A percentile compares a stretch with the other conserved stretches of the same genome.
Conservation (phyloP, 1,284 basidiomycete species). For the Cutaneotrichosporon cyanovorans region DNA sequence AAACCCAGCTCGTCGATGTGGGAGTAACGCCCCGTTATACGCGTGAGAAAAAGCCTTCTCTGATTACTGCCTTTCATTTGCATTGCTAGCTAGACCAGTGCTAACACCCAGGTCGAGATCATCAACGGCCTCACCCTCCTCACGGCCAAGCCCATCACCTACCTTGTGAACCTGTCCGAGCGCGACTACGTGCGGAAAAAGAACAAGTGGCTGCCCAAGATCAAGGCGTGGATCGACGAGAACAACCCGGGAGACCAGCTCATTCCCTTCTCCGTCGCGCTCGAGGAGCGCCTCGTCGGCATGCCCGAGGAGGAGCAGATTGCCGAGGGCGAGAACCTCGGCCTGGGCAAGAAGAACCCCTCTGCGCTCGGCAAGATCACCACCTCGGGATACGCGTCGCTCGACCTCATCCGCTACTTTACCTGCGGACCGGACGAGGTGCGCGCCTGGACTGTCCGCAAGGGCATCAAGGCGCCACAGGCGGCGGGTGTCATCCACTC, state of each 20-base stretch:
- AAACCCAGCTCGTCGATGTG: constrained; percentile 65
- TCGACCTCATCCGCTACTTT: constrained; percentile 93
- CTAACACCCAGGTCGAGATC: constrained; percentile 69
- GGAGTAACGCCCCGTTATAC: constrained; percentile 61
- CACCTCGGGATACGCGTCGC: constrained; percentile 75
- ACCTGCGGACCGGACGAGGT: constrained; percentile 96
- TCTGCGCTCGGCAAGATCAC: constrained; percentile 85
- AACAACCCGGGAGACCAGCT: constrained; percentile 93
- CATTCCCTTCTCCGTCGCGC: constrained; percentile 93
- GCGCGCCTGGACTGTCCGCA: constrained; percentile 93
- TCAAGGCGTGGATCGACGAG: constrained; percentile 97
- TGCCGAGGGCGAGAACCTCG: constrained; percentile 59
- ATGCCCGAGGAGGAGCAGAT: constrained; percentile 62
- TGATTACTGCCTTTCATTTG: constrained; percentile 13
- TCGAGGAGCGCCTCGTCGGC: constrained; percentile 80
- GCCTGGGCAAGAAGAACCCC: constrained; percentile 40
- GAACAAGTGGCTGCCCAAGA: constrained; percentile 99
- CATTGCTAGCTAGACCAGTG: constrained; percentile 5
- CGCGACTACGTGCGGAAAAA: constrained; percentile 94
- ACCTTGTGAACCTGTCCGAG: constrained; percentile 96
- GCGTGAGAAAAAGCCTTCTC: constrained; percentile 48
- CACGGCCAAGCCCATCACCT: constrained; percentile 95
- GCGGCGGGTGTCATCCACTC: constrained; percentile 95
- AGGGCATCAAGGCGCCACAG: constrained; percentile 88
- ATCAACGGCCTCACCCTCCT: constrained; percentile 87